These are phyloP conservation scores for Dionaea muscipula DNA, from an alignment of 179 eudicot genomes.

Conservation along the genomic window DNA sequence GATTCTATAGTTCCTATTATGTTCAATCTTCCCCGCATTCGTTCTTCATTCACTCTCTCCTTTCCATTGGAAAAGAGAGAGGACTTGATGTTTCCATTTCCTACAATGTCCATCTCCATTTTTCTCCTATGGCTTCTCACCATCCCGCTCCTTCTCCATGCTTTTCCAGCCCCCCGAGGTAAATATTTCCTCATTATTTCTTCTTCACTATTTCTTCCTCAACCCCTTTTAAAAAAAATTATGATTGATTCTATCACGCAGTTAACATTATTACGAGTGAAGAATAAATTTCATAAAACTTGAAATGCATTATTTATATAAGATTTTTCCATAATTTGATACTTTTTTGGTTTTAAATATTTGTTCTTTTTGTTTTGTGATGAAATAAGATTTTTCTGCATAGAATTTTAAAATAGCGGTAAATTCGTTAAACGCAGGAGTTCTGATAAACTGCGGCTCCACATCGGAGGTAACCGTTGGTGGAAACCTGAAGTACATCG, in stretches of 20 bases:
- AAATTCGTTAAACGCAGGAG: slow-evolving; percentile 24
- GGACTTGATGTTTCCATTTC: no score
- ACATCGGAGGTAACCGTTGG: slow-evolving; percentile 10
- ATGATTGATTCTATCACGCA: not conserved
- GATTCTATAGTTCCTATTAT: no score
- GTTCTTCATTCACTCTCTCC: no score
- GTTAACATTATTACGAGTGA: no score
- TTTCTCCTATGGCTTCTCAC: slow-evolving; percentile 43
- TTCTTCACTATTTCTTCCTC: not conserved
- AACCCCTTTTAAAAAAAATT: not conserved
- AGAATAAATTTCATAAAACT: no score
- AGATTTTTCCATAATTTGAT: no score
- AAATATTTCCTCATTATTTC: not conserved
- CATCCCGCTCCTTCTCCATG: slow-evolving; percentile 29
- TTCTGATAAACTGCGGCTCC: slow-evolving; percentile 60
- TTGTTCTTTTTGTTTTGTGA: no score
- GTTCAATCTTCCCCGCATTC: no score
- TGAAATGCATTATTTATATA: no score
- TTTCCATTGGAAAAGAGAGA: not conserved
- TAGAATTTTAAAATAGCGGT: not conserved
- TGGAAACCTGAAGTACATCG: slow-evolving; percentile 32
- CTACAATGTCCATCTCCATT: slow-evolving; percentile 32
- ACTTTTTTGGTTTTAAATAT: no score
- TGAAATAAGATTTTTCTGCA: not conserved
- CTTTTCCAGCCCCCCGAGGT: slow-evolving; percentile 36